phyloP scores from a whole-genome alignment of 805 yeast genomes.

The Saturnispora ahearnii region DNA sequence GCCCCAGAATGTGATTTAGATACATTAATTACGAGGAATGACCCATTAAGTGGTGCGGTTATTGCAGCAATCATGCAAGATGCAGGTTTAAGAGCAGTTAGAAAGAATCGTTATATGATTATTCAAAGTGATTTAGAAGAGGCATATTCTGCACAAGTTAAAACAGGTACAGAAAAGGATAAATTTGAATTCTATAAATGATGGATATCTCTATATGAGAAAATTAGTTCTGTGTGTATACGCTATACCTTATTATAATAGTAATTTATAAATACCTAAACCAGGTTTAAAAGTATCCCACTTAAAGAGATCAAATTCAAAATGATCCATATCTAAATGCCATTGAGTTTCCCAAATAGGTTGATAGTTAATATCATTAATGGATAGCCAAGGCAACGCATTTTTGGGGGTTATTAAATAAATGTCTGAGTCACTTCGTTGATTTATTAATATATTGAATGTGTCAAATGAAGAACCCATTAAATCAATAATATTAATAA shows the following conservation, averaged over 20 bases:
- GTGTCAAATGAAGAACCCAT: constrained; percentile 35
- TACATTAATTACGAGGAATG: constrained; percentile 88
- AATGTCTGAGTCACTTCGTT: background rate
- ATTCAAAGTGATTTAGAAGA: constrained; percentile 95
- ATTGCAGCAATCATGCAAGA: constrained; percentile 99
- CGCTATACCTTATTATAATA: background rate
- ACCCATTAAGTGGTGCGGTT: constrained; percentile 93
- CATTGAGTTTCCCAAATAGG: constrained; percentile 29
- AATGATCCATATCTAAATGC: constrained; percentile 70
- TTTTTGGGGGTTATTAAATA: constrained; percentile 25
- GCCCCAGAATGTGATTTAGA: constrained; percentile 98
- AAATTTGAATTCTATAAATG: constrained; percentile 95
- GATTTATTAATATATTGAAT: constrained; percentile 14
- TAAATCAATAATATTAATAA: constrained; percentile 30
- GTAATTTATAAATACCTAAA: constrained; percentile 40
- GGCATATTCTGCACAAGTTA: constrained; percentile 95
- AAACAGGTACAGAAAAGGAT: constrained; percentile 90
- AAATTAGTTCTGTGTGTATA: background rate
- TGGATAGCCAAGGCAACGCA: constrained; percentile 16
- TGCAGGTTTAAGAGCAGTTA: constrained; percentile 97
- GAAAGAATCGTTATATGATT: constrained; percentile 95
- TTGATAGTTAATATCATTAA: background rate
- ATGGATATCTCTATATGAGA: background rate
- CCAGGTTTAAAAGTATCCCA: constrained; percentile 50
- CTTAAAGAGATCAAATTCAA: constrained; percentile 40